Base-by-base conservation (phyloP, 208 protist species). In the Herpetomonas samuelpessoai region DNA sequence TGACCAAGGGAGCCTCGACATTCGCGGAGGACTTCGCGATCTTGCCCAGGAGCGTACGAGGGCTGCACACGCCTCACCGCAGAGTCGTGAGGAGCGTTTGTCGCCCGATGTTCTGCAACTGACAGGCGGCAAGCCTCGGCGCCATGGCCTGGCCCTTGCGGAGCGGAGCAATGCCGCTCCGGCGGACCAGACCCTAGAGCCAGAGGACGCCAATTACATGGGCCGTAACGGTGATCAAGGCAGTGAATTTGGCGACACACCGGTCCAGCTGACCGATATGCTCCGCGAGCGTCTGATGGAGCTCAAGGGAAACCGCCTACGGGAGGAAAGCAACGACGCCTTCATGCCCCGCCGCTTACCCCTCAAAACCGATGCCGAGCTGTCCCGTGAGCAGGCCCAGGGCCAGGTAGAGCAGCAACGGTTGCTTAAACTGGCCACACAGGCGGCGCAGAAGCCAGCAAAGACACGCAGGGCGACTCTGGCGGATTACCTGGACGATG, bases 221-320 rank as follows among this genome's bases (percentile, higher is more conserved):
- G 68, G 9, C 67, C 65, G 47, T 18, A 58, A 49, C 16, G 45
- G 30, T 2, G 62, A 69, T n/a, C 65, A 71, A 31, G 65, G 64
- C 7, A 68, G 53, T 31, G 72, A 64, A 38, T 95, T 87, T 67
- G 85, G 85, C 12, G 85, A 95, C 62, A 91, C 88, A 7, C 88
- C 88, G 6, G 75, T 83, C 30, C 78, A 95, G 75, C 65, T 95
- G 39, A 95, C 85, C 9, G 88, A 92, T 71, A 95, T 95, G 88
- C 71, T 95, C 39, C 73, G 79, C 12, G 88, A 95, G 70, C 83
- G 88, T 1, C 61, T 95, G 45, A 89, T 92, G 83, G 85, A 95
- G 68, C 79, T 95, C 18, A 95, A 92, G 61, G 83, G 73, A 0
- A 74, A 86, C 47, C 80, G 79, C 48, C 71, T 92, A 54, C 68